Evolutionary conservation across 2,329 filamentous ascomycete genomes (phyloP), one percentile per base, ranked within the genome.

Genomic region (Coleophoma crateriformis): DNA sequence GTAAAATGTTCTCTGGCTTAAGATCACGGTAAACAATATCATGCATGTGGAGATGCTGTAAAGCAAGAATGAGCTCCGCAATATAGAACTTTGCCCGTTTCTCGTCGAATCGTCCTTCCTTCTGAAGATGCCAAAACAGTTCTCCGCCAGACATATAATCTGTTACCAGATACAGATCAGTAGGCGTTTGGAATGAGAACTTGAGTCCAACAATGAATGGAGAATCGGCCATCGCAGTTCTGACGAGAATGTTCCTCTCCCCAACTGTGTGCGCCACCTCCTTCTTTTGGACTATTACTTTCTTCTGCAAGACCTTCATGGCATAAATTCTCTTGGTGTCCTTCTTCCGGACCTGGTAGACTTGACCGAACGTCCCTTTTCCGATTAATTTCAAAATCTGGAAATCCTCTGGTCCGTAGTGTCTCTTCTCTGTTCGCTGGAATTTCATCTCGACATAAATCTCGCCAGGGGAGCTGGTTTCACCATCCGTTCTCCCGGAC

Each of bases 81-180:
- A 97, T 97, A 72, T 99, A 99, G 67, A 99, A 99, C 70, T 97
- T 97, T 58, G 94, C 94, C 20, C 94, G 84, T 61, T 85, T 87
- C 73, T 97, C 94, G 58, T 94, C 87, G 68, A 99, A 99, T 32
- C 92, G 87, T 46, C 92, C 92, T 66, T 97, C 94, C 65, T 95
- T 95, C 66, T 99, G 94, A 51, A 99, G 72, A 73, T 99, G 94
- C 92, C 94, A 99, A 71, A 99, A 99, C 1, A 99, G 77, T 69
- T 99, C 94, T 50, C 94, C 94, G 37, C 94, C 94, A 14, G 94
- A 99, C 94, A 99, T 97, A 74, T 96, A 99, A 67, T 97, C 94
- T 5, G 94, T 97, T 13, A 99, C 94, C n/a, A 99, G 78, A 66
- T 97, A 97, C 2, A 99, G 80, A 68, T 99, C 94, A 4, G 91